Evolutionary conservation across 176 grass and related monocot genomes (phyloP).

Genomic region (Pontederia paniculata): DNA sequence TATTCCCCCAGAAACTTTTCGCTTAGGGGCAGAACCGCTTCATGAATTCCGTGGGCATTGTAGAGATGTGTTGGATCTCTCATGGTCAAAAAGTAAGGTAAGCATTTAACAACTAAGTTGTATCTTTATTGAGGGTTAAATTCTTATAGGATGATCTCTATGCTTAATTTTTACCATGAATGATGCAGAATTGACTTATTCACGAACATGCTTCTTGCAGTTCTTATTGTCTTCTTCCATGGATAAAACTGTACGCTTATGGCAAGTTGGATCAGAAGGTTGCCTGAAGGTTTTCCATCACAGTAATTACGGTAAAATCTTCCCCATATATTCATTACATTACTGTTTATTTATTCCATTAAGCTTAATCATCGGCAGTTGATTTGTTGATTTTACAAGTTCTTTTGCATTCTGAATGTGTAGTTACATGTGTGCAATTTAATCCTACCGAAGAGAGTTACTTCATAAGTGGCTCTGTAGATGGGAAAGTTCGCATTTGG

Average conservation of each 20-base stretch:
- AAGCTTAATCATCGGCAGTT: background rate
- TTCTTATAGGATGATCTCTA: background rate
- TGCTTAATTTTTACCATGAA: background rate
- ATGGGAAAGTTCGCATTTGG: conserved; percentile 4
- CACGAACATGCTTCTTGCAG: background rate
- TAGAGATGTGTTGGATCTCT: conserved; percentile 61
- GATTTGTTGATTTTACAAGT: background rate
- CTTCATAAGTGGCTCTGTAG: conserved; percentile 2
- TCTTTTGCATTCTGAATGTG: background rate
- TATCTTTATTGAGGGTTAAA: background rate
- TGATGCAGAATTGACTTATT: conserved; percentile 14
- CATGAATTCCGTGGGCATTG: conserved; percentile 69
- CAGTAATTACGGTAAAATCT: background rate
- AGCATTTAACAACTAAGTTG: conserved; percentile 9
- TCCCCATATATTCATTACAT: background rate
- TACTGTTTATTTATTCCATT: background rate
- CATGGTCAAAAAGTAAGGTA: conserved; percentile 87
- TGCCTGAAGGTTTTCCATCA: background rate
- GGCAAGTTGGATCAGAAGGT: background rate
- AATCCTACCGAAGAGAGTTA: background rate
- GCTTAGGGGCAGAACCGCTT: conserved; percentile 57
- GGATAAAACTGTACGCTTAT: background rate
- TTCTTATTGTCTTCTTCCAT: background rate
- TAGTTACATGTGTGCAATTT: background rate
- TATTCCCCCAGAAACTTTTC: conserved; percentile 49